Base-by-base conservation (phyloP, 108 stramenopile genomes). In the Parietichytrium sp. region DNA sequence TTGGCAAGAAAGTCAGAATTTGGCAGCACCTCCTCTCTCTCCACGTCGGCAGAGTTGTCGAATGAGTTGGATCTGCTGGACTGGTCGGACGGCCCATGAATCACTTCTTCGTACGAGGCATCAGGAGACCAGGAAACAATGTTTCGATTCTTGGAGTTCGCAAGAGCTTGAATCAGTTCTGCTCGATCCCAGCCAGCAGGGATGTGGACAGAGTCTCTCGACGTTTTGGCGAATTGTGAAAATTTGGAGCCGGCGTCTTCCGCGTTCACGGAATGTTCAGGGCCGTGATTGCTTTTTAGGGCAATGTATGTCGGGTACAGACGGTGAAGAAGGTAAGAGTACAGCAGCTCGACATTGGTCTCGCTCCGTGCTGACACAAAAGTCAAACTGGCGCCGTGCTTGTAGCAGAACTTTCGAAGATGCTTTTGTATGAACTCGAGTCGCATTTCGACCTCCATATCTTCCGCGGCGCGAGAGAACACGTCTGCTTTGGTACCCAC, bases 391-490 rank as follows among this genome's bases (percentile, higher is more conserved):
- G 61, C 61, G 33, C 61, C 61, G 42, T n/a, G 38, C 13, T 72
- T 42, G 61, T 23, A 25, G 20, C 61, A 72, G 1, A 72, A 72
- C 2, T 72, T 16, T 7, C 61, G 61, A 45, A 72, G 2, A 42
- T 12, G 36, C 10, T 42, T 33, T 25, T 72, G 61, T 33, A 72
- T 72, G 42, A 72, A 72, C 61, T 72, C 61, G 42, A 72, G 61
- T 6, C 61, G 33, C 20, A 72, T 16, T n/a, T 72, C 61, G 8
- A 42, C 45, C 6, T 72, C 61, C 33, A 72, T 42, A 27, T 72
- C 61, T 13, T 72, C 61, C 8, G 61, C 36, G 38, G 61, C 61
- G 23, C 45, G 38, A 25, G 38, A 42, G 25, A 72, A 13, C n/a
- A 72, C 61, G 42, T 72, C 61, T 6, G 61, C 10, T 38, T 72